These are phyloP conservation scores for Penicillium sp. DNA, from an alignment of 2,329 filamentous ascomycete species.

Conservation along the genomic window DNA sequence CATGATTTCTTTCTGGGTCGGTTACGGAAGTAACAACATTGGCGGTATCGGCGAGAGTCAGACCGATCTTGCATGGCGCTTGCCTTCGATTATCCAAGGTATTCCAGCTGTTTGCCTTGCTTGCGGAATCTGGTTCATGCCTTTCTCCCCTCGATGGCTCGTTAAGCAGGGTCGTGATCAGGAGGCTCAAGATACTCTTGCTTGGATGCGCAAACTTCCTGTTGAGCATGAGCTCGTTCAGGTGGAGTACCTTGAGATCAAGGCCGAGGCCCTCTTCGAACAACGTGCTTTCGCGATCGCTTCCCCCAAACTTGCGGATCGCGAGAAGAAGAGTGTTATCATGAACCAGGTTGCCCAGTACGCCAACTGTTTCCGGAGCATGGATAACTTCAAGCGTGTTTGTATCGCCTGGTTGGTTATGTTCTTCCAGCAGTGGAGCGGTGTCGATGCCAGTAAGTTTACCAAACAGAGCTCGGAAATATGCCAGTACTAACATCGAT, in stretches of 20 bases:
- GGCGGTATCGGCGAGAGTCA: slow-evolving; percentile 30
- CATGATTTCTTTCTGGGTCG: slow-evolving; percentile 39
- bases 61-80: slow-evolving; percentile 47
- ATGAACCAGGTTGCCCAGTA: slow-evolving; percentile 54
- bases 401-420: slow-evolving; percentile 48
- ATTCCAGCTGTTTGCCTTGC: slow-evolving; percentile 39
- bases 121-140: slow-evolving; percentile 49
- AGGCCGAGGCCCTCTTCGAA: slow-evolving; percentile 49
- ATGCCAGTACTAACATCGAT: slow-evolving; percentile 14
- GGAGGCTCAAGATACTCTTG: slow-evolving; percentile 37
- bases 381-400: slow-evolving; percentile 55
- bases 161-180: slow-evolving; percentile 49
- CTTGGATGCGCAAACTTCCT: slow-evolving; percentile 33
- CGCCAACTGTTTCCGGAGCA: slow-evolving; percentile 48
- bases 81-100: slow-evolving; percentile 52
- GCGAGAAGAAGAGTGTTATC: slow-evolving; percentile 44
- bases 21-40: slow-evolving; percentile 48
- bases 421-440: slow-evolving; percentile 53
- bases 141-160: slow-evolving; percentile 59
- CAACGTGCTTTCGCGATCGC: slow-evolving; percentile 45
- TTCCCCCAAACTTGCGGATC: slow-evolving; percentile 44
- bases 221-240: slow-evolving; percentile 42
- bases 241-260: slow-evolving; percentile 52
- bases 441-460: slow-evolving; percentile 42
- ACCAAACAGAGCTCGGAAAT: neutral